Evolutionary conservation across 2,329 filamentous ascomycete species (phyloP).

Genomic region (Sclerotinia sclerotiorum): DNA sequence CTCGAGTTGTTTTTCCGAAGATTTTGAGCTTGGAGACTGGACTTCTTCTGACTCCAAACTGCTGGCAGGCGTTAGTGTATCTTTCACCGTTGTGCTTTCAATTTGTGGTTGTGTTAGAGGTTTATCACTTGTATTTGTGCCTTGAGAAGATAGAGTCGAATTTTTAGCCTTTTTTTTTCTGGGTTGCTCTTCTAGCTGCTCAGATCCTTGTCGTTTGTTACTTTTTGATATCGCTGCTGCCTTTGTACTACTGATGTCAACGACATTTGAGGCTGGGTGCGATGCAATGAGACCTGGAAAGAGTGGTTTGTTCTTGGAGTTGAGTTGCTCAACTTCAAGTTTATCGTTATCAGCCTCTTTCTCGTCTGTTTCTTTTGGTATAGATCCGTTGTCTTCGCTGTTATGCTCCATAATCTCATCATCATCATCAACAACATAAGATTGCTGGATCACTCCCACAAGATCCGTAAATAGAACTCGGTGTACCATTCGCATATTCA

Average conservation of each 20-base stretch:
- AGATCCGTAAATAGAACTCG: neutral
- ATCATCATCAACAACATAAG: slow-evolving; percentile 1
- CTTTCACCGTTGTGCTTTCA: neutral
- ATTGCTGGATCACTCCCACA: neutral
- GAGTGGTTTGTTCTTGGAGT: neutral
- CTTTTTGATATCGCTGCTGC: neutral
- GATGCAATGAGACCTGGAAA: neutral
- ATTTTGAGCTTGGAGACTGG: slow-evolving; percentile 1
- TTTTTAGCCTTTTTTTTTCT: slow-evolving; percentile 1
- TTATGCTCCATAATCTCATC: neutral
- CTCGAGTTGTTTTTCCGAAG: slow-evolving; percentile 2
- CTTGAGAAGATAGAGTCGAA: neutral
- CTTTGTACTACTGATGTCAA: neutral
- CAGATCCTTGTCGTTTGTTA: neutral
- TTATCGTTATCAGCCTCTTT: neutral
- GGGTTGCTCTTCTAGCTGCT: neutral
- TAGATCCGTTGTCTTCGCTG: neutral
- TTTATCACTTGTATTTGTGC: neutral
- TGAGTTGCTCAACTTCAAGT: neutral
- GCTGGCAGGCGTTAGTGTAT: neutral
- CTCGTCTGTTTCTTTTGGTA: neutral
- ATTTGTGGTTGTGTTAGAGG: neutral
- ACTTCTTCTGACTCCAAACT: slow-evolving; percentile 1
- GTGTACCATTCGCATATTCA: neutral
- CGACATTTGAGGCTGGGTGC: neutral